A percentile compares a stretch with the other conserved stretches of the same genome.
Conservation (phyloP, 176 grass and related monocot species). For the Oropetium thomaeum region DNA sequence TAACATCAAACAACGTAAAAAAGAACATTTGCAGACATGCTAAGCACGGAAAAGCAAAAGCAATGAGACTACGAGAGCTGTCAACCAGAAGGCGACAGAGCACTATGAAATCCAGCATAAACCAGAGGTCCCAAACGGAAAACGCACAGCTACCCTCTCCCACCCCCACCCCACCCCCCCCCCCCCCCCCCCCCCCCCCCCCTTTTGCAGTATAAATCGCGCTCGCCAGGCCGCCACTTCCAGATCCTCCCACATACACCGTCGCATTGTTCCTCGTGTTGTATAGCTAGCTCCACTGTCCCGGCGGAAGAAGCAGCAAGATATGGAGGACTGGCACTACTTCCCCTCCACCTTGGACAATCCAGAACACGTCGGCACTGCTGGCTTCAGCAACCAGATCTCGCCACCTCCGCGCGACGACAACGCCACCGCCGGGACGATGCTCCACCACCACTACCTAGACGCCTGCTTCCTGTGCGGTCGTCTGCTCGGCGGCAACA, state of each 20-base stretch:
- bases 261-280: neutral
- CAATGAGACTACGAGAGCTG: neutral
- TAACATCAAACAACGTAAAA: neutral
- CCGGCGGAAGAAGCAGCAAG: neutral
- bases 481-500: constrained; percentile 42
- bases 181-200: no score
- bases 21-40: neutral
- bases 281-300: neutral
- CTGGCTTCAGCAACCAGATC: neutral
- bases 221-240: neutral
- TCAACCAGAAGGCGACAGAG: neutral
- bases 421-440: constrained; percentile 12
- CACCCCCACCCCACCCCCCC: no score
- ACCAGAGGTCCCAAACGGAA: neutral
- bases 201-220: constrained; percentile 3
- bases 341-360: constrained; percentile 1
- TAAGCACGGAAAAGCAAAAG: no score
- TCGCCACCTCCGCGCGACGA: neutral
- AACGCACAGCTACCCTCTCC: neutral
- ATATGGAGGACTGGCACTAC: constrained; percentile 36
- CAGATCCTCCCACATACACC: neutral
- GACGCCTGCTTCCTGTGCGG: constrained; percentile 77
- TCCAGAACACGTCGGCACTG: neutral
- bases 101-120: neutral
- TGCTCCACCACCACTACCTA: constrained; percentile 63